Base-by-base conservation (phyloP, 768 basidiomycete species). In the Mycena galopus region DNA sequence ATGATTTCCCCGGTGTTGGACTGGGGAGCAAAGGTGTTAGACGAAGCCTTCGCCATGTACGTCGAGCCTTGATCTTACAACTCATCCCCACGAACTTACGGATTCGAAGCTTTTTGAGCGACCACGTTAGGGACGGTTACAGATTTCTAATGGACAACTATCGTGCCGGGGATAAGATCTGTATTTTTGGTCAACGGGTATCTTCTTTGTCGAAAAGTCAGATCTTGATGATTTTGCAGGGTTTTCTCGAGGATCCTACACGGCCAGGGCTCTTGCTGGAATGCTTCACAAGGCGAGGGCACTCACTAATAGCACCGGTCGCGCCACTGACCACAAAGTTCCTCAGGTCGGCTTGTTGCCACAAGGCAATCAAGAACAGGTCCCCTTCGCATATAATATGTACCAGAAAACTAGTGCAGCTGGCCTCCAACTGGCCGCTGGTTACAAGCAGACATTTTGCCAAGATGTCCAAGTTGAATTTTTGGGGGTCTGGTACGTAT, bases 401-500 rank as follows among this genome's bases (percentile, higher is more conserved):
- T 96, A 91, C 79, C 88, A 84, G 75, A 84, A 87, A 6, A 86
- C 83, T 30, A 89, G 90, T 74, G 75, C 81, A 23, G 79, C 78
- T 2, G 87, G 88, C 6, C 63, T 86, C 9, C 64, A 80, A 27
- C 80, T 93, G 16, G 88, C 89, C 16, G 85, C 86, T 2, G 91
- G 91, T 12, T 96, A 94, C 81, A 95, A 94, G 81, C 78, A 85
- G 72, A 92, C 91, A 0, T 96, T 93, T 78, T 92, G 90, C 63
- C 87, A 84, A 37, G 79, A 82, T n/a, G 92, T 95, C 9, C 82
- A 85, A 23, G 86, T 95, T n/a, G 92, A 94, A 17, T 95, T 95
- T 65, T 80, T 96, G 57, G 94, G 94, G 1, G 90, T 94, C 57
- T 95, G 93, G 93, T 93, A 74, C 29, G 88, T 75, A 21, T 7